Percentiles rank a stretch among this genome's conserved stretches.
These are phyloP conservation scores for Mycena pura DNA, from an alignment of 768 basidiomycete genomes.

Conservation along the genomic window DNA sequence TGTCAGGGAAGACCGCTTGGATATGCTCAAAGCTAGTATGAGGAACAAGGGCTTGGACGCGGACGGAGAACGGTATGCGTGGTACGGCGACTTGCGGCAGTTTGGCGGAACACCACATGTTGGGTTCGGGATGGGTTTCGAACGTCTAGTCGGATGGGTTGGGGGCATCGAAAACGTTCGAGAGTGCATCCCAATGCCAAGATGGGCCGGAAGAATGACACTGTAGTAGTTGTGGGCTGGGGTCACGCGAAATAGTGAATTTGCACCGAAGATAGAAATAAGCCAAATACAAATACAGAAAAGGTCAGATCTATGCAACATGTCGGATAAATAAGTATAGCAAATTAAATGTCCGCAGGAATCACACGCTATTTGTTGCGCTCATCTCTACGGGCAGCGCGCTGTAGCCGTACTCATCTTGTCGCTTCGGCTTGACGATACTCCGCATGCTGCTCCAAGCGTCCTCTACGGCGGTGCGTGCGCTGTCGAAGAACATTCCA, in stretches of 20 bases:
- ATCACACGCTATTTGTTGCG: slow-evolving; percentile 23
- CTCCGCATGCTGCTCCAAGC: slow-evolving; percentile 46
- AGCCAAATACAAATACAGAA: too few relatives aligned
- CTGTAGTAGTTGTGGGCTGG: slow-evolving; percentile 43
- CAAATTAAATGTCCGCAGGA: neutral
- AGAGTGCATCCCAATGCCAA: slow-evolving; percentile 91
- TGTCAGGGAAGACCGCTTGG: slow-evolving; percentile 78
- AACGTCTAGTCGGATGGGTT: slow-evolving; percentile 87
- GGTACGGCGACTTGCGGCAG: slow-evolving; percentile 85
- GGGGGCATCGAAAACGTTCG: slow-evolving; percentile 89
- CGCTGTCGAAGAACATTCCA: slow-evolving; percentile 56
- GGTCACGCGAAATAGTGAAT: neutral
- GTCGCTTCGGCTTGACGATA: slow-evolving; percentile 47
- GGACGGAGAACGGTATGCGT: slow-evolving; percentile 50
- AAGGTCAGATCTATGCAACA: too few relatives aligned
- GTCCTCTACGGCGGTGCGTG: slow-evolving; percentile 47
- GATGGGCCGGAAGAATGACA: slow-evolving; percentile 85
- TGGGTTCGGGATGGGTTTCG: slow-evolving; percentile 96
- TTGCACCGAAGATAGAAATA: slow-evolving; percentile 2
- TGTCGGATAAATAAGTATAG: too few relatives aligned
- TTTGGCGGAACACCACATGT: slow-evolving; percentile 92
- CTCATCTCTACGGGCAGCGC: slow-evolving; percentile 77
- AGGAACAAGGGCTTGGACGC: slow-evolving; percentile 42
- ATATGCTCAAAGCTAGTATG: slow-evolving; percentile 60
- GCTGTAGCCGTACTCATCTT: slow-evolving; percentile 61